Base-by-base conservation (phyloP, 768 basidiomycete species). In the Leccinum disarticulatum region DNA sequence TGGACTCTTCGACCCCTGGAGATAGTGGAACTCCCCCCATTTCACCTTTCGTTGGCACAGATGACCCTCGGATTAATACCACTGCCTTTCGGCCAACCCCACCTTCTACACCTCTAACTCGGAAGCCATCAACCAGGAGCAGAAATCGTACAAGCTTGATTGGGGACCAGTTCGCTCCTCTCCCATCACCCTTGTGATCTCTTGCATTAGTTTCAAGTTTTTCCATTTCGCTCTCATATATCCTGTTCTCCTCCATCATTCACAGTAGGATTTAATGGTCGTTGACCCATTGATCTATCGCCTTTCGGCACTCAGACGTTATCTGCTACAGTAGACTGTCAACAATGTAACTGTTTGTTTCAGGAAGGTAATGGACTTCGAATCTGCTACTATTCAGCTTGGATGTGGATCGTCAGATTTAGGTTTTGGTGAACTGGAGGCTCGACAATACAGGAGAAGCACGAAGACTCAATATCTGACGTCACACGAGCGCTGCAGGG, bases 41-140 rank as follows among this genome's bases (percentile, higher is more conserved):
- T 35, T 73, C 73, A 17, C 60, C 69, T n/a, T 41, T 64, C 17
- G 76, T 72, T n/a, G 77, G 78, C 28, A 62, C 61, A 13, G 65
- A 68, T 35, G 68, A 74, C 28, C 59, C 78, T 58, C 76, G 62
- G 36, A 68, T 79, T 25, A 69, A 77, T 59, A 77, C 78, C 36
- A 77, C 80, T 62, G 73, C 79, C 33, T 58, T 60, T 47, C 66
- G 52, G 5, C 41, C 61, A 28, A 27, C 62, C 54, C 60, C 62
- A 25, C 64, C 59, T 25, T 41, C 71, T 14, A 86, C 87, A 10
- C 87, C 86, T 7, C 78, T 91, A 52, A 90, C 90, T 13, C 80
- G 85, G 60, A 85, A 84, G 60, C 86, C 86, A 13, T 88, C 88
- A 55, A 75, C 72, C 51, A 74, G 85, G 60, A 82, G 79, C 60